phyloP scores from a whole-genome alignment of 345 rosid genomes.

The Aquilaria yunnanensis region DNA sequence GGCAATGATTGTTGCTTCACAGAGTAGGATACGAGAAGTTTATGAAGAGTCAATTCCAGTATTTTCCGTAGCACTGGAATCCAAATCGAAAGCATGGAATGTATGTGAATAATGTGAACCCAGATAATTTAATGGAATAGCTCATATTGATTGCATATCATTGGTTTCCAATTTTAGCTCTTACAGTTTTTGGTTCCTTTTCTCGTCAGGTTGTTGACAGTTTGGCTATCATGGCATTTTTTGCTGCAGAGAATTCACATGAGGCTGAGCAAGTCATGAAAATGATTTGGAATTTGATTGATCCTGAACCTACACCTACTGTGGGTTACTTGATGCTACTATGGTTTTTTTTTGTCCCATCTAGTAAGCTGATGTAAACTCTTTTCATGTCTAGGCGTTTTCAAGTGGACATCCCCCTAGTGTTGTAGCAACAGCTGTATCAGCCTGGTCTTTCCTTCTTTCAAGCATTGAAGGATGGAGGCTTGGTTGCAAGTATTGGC shows the following conservation, averaged over 20 bases:
- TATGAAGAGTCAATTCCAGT: background rate
- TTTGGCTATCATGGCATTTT: conserved; percentile 6
- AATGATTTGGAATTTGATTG: conserved; percentile 8
- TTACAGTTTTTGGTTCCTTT: background rate
- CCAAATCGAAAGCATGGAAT: conserved; percentile 1
- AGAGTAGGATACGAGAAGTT: background rate
- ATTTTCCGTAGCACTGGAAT: conserved; percentile 1
- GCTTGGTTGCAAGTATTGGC: too few species aligned
- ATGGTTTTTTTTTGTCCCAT: too few species aligned
- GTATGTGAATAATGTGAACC: background rate
- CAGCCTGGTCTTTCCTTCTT: too few species aligned
- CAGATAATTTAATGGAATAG: background rate
- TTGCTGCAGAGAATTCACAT: conserved; percentile 2
- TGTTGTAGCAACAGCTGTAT: too few species aligned
- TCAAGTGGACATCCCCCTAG: too few species aligned
- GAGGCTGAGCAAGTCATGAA: conserved; percentile 12
- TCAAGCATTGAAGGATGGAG: too few species aligned
- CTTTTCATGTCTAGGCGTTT: too few species aligned
- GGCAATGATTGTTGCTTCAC: conserved; percentile 3
- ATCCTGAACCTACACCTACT: background rate
- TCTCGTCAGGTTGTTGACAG: background rate
- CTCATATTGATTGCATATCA: too few species aligned
- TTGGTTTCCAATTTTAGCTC: background rate
- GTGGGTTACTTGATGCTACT: background rate
- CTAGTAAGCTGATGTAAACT: too few species aligned